Evolutionary conservation across 495 filamentous ascomycete species (phyloP).

Genomic region (Penicillium samsonianum): DNA sequence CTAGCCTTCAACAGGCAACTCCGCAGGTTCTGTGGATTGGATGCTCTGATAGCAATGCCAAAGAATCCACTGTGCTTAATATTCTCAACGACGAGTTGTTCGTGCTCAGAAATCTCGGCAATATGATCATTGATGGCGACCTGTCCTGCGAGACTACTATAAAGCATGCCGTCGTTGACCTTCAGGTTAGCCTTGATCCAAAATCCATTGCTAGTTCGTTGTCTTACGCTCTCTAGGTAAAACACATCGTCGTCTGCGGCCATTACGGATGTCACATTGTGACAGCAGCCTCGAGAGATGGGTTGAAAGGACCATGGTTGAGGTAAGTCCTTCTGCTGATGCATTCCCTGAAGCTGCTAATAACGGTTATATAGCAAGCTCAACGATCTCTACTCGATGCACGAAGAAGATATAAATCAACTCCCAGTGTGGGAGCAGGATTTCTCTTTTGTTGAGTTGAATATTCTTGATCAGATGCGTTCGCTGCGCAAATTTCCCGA

Average conservation of each 20-base stretch:
- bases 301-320: conserved; percentile 25
- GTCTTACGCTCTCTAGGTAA: conserved; percentile 31
- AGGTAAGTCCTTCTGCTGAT: conserved; percentile 11
- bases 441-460: conserved; percentile 26
- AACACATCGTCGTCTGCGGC: conserved; percentile 47
- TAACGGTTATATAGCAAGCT: conserved; percentile 13
- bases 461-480: conserved; percentile 27
- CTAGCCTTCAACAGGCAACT: conserved; percentile 24
- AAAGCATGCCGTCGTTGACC: conserved; percentile 36
- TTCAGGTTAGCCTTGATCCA: conserved; percentile 26
- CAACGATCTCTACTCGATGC: conserved; percentile 16
- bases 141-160: conserved; percentile 35
- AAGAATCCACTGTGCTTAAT: conserved; percentile 37
- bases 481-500: conserved; percentile 20
- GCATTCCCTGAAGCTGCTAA: neutral
- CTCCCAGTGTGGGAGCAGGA: conserved; percentile 18
- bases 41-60: conserved; percentile 40
- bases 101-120: conserved; percentile 44
- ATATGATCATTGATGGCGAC: conserved; percentile 40
- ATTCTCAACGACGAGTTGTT: conserved; percentile 41
- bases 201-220: neutral
- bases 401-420: conserved; percentile 19
- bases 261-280: conserved; percentile 48
- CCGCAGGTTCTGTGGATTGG: conserved; percentile 48
- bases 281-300: conserved; percentile 24